Evolutionary conservation across 2,329 filamentous ascomycete genomes (phyloP).

Genomic region (Claviceps sp.): DNA sequence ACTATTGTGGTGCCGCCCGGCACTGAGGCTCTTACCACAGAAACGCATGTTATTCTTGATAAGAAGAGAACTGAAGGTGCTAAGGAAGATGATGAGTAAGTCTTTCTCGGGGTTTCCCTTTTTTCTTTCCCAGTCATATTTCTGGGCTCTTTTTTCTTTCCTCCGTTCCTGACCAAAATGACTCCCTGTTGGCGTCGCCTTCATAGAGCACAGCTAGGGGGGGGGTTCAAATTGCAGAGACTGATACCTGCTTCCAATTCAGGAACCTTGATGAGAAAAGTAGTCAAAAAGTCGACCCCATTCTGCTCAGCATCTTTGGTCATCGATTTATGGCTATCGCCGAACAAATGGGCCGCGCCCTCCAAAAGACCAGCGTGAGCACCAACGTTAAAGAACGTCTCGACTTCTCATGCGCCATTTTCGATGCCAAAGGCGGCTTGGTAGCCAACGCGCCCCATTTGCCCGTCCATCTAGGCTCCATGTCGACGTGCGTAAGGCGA

Average conservation of each 20-base stretch:
- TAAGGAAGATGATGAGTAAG: conserved; percentile 19
- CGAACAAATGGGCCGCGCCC: conserved; percentile 67
- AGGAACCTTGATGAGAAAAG: conserved; percentile 9
- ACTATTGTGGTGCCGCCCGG: conserved; percentile 82
- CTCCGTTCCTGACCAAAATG: not conserved
- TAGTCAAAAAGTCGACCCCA: conserved; percentile 47
- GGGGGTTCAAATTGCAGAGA: too few relatives aligned
- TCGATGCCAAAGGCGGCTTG: conserved; percentile 60
- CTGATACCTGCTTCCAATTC: not conserved
- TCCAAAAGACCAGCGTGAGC: conserved; percentile 70
- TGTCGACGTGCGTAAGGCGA: conserved; percentile 68
- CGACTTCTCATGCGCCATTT: conserved; percentile 72
- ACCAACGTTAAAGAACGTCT: conserved; percentile 74
- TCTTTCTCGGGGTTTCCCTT: too few relatives aligned
- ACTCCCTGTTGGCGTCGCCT: not conserved
- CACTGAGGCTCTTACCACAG: conserved; percentile 61
- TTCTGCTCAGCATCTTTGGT: conserved; percentile 67
- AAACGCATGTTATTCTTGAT: conserved; percentile 84
- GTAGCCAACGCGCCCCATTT: conserved; percentile 72
- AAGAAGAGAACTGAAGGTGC: conserved; percentile 42
- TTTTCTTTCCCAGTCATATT: too few relatives aligned
- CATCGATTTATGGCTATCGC: conserved; percentile 80
- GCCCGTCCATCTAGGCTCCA: conserved; percentile 68
- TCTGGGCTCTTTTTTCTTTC: not conserved
- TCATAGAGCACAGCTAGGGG: not conserved